Evolutionary conservation across 176 grass and related monocot species (phyloP), one percentile per base, ranked within the genome.

Genomic region (Oryza meridionalis): DNA sequence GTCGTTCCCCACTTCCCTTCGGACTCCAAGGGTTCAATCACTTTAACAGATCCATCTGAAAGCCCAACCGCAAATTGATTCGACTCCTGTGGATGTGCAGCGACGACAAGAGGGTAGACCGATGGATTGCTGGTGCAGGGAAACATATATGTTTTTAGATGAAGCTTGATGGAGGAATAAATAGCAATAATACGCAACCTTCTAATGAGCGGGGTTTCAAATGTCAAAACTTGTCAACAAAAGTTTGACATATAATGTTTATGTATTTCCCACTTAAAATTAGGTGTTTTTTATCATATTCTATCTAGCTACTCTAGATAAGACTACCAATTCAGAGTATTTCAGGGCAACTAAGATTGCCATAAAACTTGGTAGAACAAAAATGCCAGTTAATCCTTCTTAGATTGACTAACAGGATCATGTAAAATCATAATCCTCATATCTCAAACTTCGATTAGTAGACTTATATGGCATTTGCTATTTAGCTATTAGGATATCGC

Each of bases 21-120:
- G 0, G 93, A 93, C 35, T 95, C 93, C 22, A 83, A 86, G 1
- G 96, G 96, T 42, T 98, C 96, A 69, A 98, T 69, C 61, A 98
- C 96, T 90, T 95, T 98, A 75, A 93, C 87, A 0, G 78, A 79
- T 43, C 96, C 96, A 88, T 98, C 96, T 29, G 93, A 88, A 73
- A 95, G 85, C 47, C 96, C 96, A 3, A 98, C 78, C 25, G 96
- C 96, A 17, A 98, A 98, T 75, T 98, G 96, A 86, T 92, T 95
- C 74, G 96, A 85, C 78, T 98, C 96, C 69, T 93, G 79, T 0
- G 96, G 96, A 68, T 98, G 96, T 31, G 91, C 93, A 0, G 93
- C 91, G 11, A 98, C 66, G 7, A 90, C 90, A 75, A 90, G 84
- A 21, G 96, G 89, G 77, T 88, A 84, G 44, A 90, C 50, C 22